Percentiles rank a stretch among this genome's conserved stretches.
These are phyloP conservation scores for Trametes gibbosa DNA, from an alignment of 768 basidiomycete genomes.

Conservation along the genomic window DNA sequence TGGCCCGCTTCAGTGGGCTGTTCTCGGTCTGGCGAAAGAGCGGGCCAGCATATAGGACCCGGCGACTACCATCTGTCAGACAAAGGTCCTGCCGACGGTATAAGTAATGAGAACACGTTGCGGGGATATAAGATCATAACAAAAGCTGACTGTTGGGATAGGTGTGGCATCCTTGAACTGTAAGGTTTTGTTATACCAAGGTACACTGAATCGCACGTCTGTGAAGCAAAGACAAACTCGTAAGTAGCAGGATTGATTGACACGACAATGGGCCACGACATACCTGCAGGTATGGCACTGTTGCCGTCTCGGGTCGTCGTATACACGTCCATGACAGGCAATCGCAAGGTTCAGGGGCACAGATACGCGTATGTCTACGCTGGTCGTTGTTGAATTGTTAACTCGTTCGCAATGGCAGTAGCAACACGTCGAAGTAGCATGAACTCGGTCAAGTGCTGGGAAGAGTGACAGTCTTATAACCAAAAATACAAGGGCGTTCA, in stretches of 20 bases:
- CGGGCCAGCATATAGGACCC: slow-evolving; percentile 11
- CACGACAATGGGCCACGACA: too few species aligned
- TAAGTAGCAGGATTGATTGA: too few species aligned
- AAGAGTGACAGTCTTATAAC: too few species aligned
- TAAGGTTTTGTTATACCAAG: neutral
- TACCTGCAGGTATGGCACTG: neutral
- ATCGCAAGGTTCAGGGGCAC: too few species aligned
- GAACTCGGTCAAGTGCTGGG: too few species aligned
- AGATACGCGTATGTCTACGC: too few species aligned
- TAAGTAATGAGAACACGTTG: neutral
- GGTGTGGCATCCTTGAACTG: neutral
- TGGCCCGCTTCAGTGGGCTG: slow-evolving; percentile 10
- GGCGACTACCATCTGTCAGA: slow-evolving; percentile 1
- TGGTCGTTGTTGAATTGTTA: too few species aligned
- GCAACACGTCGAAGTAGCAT: too few species aligned
- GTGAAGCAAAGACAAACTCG: too few species aligned
- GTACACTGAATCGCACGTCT: neutral
- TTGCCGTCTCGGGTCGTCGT: slow-evolving; percentile 2
- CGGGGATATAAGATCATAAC: too few species aligned
- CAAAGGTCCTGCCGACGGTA: slow-evolving; percentile 2
- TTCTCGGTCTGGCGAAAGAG: slow-evolving; percentile 14
- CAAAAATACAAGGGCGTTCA: too few species aligned
- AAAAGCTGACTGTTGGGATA: neutral
- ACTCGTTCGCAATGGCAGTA: too few species aligned
- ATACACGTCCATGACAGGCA: neutral